Evolutionary conservation across 1,284 basidiomycete species (phyloP).

Genomic region (Pisolithus thermaeus): DNA sequence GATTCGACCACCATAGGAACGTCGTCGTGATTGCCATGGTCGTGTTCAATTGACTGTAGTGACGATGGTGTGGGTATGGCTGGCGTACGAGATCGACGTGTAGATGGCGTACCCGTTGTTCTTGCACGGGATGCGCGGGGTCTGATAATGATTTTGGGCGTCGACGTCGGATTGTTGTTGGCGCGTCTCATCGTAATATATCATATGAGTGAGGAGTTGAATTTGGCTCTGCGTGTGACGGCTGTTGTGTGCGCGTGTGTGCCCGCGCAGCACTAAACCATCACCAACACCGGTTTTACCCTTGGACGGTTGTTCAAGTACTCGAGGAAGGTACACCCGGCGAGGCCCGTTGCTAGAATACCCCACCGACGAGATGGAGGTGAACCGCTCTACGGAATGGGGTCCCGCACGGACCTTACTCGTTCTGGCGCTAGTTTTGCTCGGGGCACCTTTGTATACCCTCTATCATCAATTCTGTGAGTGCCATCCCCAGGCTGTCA

Average conservation of each 20-base stretch:
- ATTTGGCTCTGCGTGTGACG: no score
- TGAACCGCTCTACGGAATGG: constrained; percentile 24
- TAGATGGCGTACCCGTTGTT: constrained; percentile 24
- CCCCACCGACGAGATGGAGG: background rate
- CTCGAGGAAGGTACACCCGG: no score
- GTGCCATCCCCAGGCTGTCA: constrained; percentile 13
- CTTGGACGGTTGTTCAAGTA: no score
- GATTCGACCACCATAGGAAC: constrained; percentile 17
- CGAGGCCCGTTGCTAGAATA: no score
- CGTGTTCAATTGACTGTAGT: constrained; percentile 22
- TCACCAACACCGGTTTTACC: no score
- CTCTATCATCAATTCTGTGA: constrained; percentile 42
- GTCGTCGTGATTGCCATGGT: constrained; percentile 12
- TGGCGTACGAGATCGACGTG: constrained; percentile 26
- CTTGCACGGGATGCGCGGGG: constrained; percentile 33
- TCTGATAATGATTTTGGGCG: constrained; percentile 48
- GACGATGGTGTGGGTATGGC: constrained; percentile 12
- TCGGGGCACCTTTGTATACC: constrained; percentile 36
- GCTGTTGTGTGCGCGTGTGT: no score
- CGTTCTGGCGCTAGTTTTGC: constrained; percentile 39
- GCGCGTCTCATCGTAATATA: constrained; percentile 19
- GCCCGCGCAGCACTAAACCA: no score
- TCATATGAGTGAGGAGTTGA: no score
- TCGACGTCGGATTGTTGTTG: constrained; percentile 13
- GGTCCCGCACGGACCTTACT: constrained; percentile 43